Evolutionary conservation across 177 flowering plant species (phyloP).

Genomic region (Tripterygium wilfordii): DNA sequence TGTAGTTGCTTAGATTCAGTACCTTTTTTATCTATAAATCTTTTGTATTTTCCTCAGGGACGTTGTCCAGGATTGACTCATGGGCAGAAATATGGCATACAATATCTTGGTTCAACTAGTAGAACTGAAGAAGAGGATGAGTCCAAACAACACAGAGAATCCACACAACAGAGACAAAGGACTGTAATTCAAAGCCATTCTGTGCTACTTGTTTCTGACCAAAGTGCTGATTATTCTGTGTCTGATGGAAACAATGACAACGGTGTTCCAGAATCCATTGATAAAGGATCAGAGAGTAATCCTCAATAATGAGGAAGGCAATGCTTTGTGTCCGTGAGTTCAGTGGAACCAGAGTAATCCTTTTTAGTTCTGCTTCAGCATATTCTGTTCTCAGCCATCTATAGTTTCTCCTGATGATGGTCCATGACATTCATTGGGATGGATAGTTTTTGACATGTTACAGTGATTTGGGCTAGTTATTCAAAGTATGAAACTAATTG

Average conservation of each 20-base stretch:
- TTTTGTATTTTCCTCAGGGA: slow-evolving; percentile 38
- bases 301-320: slow-evolving; percentile 2
- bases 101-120: slow-evolving; percentile 30
- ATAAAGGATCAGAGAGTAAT: slow-evolving; percentile 6
- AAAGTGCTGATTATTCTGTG: slow-evolving; percentile 6
- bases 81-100: slow-evolving; percentile 63
- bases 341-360: background rate
- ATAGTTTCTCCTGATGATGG: background rate
- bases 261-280: slow-evolving; percentile 10
- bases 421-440: background rate
- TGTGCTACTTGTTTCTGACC: slow-evolving; percentile 21
- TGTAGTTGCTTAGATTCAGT: too few relatives aligned
- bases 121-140: slow-evolving; percentile 18
- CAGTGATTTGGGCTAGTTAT: background rate
- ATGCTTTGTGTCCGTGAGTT: background rate
- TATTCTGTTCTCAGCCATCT: background rate
- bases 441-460: background rate
- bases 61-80: slow-evolving; percentile 69
- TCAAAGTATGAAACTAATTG: background rate
- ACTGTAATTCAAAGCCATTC: slow-evolving; percentile 21
- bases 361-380: background rate
- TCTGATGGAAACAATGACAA: slow-evolving; percentile 7
- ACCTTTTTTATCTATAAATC: slow-evolving; percentile 1
- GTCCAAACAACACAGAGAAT: slow-evolving; percentile 16
- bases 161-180: too few relatives aligned